phyloP scores from a whole-genome alignment of 352 stramenopile genomes.

The Blastocystis sp. region DNA sequence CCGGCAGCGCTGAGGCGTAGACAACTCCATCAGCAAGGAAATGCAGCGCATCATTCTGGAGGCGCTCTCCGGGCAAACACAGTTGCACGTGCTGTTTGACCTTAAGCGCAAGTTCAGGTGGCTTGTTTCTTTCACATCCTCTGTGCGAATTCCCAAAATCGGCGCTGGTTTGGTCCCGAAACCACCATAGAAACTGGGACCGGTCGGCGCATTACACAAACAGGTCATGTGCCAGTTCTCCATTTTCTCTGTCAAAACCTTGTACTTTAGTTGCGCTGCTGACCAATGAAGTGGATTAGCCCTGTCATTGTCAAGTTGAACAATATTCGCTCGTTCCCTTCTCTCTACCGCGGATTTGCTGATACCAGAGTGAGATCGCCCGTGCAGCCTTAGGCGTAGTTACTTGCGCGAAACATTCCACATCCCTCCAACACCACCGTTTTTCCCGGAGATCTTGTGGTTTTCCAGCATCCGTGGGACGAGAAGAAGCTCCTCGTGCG shows the following conservation, averaged over 20 bases:
- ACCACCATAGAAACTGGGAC: too few species aligned
- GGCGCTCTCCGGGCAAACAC: background rate
- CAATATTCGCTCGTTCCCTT: constrained; percentile 68
- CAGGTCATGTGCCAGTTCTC: too few species aligned
- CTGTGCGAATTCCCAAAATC: too few species aligned
- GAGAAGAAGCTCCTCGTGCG: constrained; percentile 30
- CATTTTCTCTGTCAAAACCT: too few species aligned
- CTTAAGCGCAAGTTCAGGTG: background rate
- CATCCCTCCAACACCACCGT: constrained; percentile 9
- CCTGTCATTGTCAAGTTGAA: constrained; percentile 67
- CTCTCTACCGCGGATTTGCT: constrained; percentile 49
- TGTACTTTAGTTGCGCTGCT: background rate
- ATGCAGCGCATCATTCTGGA: constrained; percentile 25
- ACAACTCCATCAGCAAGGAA: constrained; percentile 31
- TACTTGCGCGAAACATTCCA: constrained; percentile 53
- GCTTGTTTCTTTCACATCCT: too few species aligned
- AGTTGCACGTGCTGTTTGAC: constrained; percentile 19
- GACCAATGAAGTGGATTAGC: constrained; percentile 62
- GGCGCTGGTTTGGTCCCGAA: too few species aligned
- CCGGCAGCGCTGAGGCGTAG: background rate
- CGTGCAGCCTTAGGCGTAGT: background rate
- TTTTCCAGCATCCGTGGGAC: constrained; percentile 37
- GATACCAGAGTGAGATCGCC: constrained; percentile 23
- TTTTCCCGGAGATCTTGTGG: constrained; percentile 62
- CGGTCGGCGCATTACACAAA: too few species aligned